phyloP scores from a whole-genome alignment of 352 stramenopile genomes.

The Phytophthora europaea region DNA sequence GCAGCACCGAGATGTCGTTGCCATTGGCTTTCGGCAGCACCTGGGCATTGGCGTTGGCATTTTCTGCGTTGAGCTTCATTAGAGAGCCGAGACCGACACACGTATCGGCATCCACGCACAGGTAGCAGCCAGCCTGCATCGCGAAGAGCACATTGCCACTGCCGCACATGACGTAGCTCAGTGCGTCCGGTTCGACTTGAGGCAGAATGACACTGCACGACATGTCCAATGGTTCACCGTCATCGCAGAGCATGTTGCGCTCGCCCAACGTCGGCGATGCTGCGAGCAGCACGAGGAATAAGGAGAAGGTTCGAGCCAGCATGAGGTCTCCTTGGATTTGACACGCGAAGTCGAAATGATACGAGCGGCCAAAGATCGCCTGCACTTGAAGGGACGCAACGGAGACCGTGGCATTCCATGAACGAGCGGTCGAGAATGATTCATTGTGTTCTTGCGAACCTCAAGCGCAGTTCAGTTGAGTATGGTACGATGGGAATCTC shows the following conservation, averaged over 20 bases:
- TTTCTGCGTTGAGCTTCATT: background rate
- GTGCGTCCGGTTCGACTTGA: background rate
- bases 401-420: constrained; percentile 14
- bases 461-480: background rate
- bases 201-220: constrained; percentile 18
- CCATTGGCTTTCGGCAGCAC: constrained; percentile 33
- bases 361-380: constrained; percentile 16
- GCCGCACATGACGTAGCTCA: constrained; percentile 26
- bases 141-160: constrained; percentile 41
- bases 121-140: constrained; percentile 56
- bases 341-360: constrained; percentile 32
- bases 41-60: background rate
- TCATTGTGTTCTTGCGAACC: background rate
- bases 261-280: constrained; percentile 11
- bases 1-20: constrained; percentile 37
- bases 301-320: background rate
- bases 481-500: background rate
- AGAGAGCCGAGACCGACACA: constrained; percentile 28
- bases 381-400: constrained; percentile 25
- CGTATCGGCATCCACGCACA: constrained; percentile 49
- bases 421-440: background rate
- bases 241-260: constrained; percentile 50
- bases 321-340: constrained; percentile 13
- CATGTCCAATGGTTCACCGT: constrained; percentile 30
- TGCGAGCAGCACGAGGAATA: constrained; percentile 11